Conservation (phyloP, 2,329 filamentous ascomycete species). For the Alternaria triticimaculans region DNA sequence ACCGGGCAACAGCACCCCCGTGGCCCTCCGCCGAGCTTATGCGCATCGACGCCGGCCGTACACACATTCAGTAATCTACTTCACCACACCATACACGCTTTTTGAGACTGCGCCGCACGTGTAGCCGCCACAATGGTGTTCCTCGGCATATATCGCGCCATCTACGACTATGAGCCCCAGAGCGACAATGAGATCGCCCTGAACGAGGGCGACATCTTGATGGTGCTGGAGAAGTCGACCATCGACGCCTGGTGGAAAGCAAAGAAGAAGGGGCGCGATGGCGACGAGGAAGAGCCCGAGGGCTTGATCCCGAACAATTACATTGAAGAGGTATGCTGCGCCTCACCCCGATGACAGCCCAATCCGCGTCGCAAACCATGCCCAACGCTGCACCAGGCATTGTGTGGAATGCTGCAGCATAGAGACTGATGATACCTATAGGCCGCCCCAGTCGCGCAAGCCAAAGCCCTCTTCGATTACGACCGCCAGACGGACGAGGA, state of each 20-base stretch:
- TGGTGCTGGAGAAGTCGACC: constrained; percentile 79
- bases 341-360: not conserved
- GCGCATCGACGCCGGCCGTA: constrained; percentile 28
- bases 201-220: constrained; percentile 84
- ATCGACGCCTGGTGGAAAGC: constrained; percentile 92
- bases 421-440: constrained; percentile 35
- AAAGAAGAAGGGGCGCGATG: constrained; percentile 79
- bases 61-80: constrained; percentile 23
- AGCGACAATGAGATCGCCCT: constrained; percentile 85
- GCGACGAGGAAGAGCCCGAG: constrained; percentile 89
- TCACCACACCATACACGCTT: not conserved
- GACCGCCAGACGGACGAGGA: constrained; percentile 97
- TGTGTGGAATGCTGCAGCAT: not conserved
- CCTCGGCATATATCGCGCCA: constrained; percentile 84
- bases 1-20: constrained; percentile 28
- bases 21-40: constrained; percentile 37
- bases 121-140: constrained; percentile 73
- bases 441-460: constrained; percentile 70
- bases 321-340: constrained; percentile 75
- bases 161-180: constrained; percentile 93
- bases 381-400: not conserved
- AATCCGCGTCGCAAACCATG: not conserved
- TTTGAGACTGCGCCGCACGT: constrained; percentile 22
- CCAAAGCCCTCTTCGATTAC: constrained; percentile 97
- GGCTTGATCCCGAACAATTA: constrained; percentile 95